phyloP scores from a whole-genome alignment of 2,329 filamentous ascomycete genomes.

The Claviceps quebecensis region DNA sequence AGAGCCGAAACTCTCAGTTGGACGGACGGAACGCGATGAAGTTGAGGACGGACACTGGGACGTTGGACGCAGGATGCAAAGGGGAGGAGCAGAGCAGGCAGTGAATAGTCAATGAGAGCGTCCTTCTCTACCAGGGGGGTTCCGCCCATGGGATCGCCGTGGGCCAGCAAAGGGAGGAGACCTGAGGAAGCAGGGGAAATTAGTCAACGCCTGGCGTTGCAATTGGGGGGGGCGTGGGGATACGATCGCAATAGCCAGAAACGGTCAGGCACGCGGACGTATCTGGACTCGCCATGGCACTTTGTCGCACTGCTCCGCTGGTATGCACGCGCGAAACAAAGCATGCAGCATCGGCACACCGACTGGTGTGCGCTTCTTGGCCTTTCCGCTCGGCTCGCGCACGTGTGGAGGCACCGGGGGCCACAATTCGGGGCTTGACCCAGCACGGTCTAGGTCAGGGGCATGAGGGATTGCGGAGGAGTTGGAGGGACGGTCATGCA shows the following conservation, averaged over 20 bases:
- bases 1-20: conserved; percentile 41
- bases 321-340: not conserved
- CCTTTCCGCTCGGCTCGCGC: not conserved
- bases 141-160: not conserved
- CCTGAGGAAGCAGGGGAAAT: conserved; percentile 2
- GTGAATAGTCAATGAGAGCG: conserved; percentile 2
- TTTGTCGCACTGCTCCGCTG: not conserved
- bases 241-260: not conserved
- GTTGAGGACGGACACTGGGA: conserved; percentile 13
- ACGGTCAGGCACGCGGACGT: not conserved
- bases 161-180: not conserved
- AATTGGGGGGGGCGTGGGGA: not conserved
- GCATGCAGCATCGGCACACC: not conserved
- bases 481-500: not conserved
- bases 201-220: conserved; percentile 1
- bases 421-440: not conserved
- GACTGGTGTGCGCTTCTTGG: not conserved
- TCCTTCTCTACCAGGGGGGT: not conserved
- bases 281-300: not conserved
- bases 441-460: not conserved
- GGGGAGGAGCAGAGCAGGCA: conserved; percentile 9
- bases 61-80: conserved; percentile 7
- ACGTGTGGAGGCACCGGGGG: not conserved
- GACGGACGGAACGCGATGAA: conserved; percentile 23
- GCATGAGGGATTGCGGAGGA: not conserved